Base-by-base conservation (phyloP, 805 yeast species). In the Tetrapisispora pingtungensis region DNA sequence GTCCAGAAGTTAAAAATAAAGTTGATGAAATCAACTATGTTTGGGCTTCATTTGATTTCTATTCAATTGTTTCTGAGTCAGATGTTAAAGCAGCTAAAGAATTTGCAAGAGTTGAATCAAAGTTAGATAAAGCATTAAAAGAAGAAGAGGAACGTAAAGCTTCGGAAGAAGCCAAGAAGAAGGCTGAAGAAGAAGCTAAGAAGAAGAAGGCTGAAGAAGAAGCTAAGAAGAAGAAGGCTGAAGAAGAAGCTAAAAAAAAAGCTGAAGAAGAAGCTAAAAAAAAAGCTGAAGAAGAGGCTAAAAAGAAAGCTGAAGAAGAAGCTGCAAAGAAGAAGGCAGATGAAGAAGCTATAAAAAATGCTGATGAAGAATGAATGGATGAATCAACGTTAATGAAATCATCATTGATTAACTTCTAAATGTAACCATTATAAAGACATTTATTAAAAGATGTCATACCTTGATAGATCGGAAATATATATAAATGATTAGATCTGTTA, bases 1-100 rank as follows among this genome's bases (percentile, higher is more conserved):
- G 7, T 17, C 20, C 40, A 8, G 31, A 33, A 15, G 39, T 32
- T 3, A 28, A 17, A n/a, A 13, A 4, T 3, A 18, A 26, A 19
- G 20, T 43, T 27, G 22, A 38, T 27, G 13, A 7, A 14, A 24
- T 34, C 13, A 43, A 43, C 27, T 37, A 17, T n/a, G 39, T 38
- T 3, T 43, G 46, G 46, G 31, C 46, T 10, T 26, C 18, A 17
- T 34, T 40, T 33, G 36, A 27, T 24, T 14, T 24, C 15, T 24
- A 17, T 28, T 6, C 15, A 28, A 6, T 27, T 17, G 13, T 37
- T 17, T 10, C 24, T 10, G 12, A 37, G 10, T 10, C 26, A 7
- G 33, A 36, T 22, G 14, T 28, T 28, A 20, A 37, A 10, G 5
- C 4, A 4, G 31, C 20, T 10, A 37, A 37, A 20, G 12, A 15